A percentile compares a stretch with the other conserved stretches of the same genome.
phyloP scores from a whole-genome alignment of 768 basidiomycete genomes.

The Termitomyces sp. region DNA sequence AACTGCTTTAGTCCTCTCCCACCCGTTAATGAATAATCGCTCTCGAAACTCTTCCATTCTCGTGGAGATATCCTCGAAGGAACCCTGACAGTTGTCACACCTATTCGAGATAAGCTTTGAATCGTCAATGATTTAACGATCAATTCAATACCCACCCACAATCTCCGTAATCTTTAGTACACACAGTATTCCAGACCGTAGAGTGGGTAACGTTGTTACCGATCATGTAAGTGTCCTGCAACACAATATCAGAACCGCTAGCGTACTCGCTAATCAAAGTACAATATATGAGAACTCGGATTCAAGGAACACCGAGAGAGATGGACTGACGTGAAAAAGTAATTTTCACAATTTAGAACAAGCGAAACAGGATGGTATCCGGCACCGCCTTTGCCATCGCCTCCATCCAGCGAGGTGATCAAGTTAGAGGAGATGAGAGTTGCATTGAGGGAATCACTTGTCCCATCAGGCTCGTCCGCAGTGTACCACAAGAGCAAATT shows the following conservation, averaged over 20 bases:
- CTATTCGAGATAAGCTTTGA: conserved; percentile 12
- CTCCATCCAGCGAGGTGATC: conserved; percentile 53
- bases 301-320: background rate
- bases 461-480: conserved; percentile 68
- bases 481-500: conserved; percentile 75
- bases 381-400: conserved; percentile 38
- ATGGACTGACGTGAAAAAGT: conserved; percentile 41
- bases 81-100: conserved; percentile 59
- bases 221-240: conserved; percentile 62
- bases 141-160: conserved; percentile 53
- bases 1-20: conserved; percentile 62
- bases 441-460: conserved; percentile 59
- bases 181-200: conserved; percentile 52
- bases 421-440: conserved; percentile 46
- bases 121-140: background rate
- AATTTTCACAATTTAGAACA: conserved; percentile 63
- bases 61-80: conserved; percentile 63
- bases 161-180: conserved; percentile 61
- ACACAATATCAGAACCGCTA: conserved; percentile 59
- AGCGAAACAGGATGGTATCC: conserved; percentile 65
- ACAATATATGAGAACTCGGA: background rate
- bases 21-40: conserved; percentile 56
- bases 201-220: conserved; percentile 64
- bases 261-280: conserved; percentile 29
- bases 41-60: conserved; percentile 63